phyloP scores from a whole-genome alignment of 2,329 filamentous ascomycete species.

The Penicillium capsulatum region DNA sequence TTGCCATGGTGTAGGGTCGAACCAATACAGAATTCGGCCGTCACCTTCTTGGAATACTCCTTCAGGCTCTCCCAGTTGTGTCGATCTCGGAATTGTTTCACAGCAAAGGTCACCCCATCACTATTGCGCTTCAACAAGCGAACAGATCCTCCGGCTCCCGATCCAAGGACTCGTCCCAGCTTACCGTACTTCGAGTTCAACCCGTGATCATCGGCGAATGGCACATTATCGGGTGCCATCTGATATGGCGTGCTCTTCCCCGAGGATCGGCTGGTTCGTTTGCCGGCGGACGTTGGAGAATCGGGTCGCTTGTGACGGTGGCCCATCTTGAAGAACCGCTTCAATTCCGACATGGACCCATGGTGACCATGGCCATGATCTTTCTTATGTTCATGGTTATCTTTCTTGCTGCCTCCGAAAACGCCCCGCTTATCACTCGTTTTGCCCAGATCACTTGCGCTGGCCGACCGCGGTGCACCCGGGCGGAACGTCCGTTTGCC shows the following conservation, averaged over 20 bases:
- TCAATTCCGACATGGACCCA: conserved; percentile 88
- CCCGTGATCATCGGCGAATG: conserved; percentile 92
- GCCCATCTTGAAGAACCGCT: conserved; percentile 85
- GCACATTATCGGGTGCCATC: conserved; percentile 52
- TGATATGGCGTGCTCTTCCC: conserved; percentile 55
- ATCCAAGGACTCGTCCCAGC: conserved; percentile 87
- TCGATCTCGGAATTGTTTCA: conserved; percentile 90
- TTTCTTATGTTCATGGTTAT: conserved; percentile 45
- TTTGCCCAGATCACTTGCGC: conserved; percentile 39
- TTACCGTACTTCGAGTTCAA: conserved; percentile 91
- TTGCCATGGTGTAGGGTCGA: conserved; percentile 97
- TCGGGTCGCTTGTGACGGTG: conserved; percentile 61
- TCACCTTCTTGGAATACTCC: conserved; percentile 97
- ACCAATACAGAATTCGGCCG: conserved; percentile 95
- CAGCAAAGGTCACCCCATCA: conserved; percentile 90
- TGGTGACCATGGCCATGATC: conserved; percentile 50
- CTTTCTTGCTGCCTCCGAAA: conserved; percentile 54
- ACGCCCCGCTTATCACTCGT: conserved; percentile 50
- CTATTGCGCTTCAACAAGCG: conserved; percentile 89
- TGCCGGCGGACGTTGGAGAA: conserved; percentile 60
- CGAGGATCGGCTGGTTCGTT: conserved; percentile 51
- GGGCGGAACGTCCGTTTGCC: conserved; percentile 52
- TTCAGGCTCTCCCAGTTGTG: conserved; percentile 91
- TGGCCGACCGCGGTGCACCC: conserved; percentile 46
- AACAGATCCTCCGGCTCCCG: conserved; percentile 90